These are phyloP conservation scores for Thuja plicata DNA, from an alignment of 83 land plant genomes.

Conservation along the genomic window DNA sequence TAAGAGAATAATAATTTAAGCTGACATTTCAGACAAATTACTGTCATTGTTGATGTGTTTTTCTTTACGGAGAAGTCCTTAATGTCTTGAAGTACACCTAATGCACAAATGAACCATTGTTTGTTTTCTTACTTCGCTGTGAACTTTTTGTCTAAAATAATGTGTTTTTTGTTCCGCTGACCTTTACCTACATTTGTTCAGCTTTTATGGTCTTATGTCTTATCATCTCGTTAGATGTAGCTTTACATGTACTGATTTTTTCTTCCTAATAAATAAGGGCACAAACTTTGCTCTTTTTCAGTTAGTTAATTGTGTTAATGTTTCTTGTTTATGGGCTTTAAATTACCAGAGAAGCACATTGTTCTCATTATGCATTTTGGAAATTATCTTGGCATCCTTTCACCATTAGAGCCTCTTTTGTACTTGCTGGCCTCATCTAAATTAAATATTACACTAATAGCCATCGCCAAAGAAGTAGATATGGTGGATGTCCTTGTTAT, in stretches of 20 bases:
- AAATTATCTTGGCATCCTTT: not conserved
- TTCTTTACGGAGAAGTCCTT: not conserved
- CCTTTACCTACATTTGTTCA: not conserved
- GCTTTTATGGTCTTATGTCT: not conserved
- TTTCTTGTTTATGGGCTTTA: not conserved
- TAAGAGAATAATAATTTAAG: not conserved
- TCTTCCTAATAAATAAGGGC: not conserved
- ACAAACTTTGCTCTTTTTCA: not conserved
- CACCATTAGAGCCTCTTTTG: not conserved
- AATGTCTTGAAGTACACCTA: not conserved
- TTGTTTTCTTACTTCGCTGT: not conserved
- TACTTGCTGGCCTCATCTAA: not conserved
- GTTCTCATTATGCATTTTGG: not conserved
- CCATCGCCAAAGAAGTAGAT: not conserved
- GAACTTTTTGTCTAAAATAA: not conserved
- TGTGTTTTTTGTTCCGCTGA: not conserved
- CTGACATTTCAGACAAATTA: not conserved
- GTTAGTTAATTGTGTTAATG: not conserved
- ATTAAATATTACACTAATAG: too few species aligned
- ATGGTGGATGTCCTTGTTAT: not conserved
- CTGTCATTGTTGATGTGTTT: not conserved
- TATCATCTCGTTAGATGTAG: not conserved
- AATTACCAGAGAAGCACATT: not conserved
- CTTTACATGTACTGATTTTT: not conserved
- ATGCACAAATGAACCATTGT: not conserved